Evolutionary conservation across 306 rosid species (phyloP).

Genomic region (Glycine tomentella): DNA sequence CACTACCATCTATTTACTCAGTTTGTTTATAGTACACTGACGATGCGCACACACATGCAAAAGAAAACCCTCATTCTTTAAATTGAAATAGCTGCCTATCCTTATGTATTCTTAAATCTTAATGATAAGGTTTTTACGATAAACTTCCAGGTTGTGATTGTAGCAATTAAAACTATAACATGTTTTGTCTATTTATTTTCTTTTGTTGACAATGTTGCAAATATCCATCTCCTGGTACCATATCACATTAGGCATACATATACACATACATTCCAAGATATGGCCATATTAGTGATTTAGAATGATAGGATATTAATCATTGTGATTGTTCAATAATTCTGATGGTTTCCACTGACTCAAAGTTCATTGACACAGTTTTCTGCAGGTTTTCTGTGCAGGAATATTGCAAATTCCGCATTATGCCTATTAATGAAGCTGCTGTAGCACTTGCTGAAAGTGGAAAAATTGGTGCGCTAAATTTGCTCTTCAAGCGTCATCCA

Average conservation of each 20-base stretch:
- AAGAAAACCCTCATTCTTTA: slow-evolving; percentile 1
- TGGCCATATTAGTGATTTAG: neutral
- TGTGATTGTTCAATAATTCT: slow-evolving; percentile 44
- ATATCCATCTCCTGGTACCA: neutral
- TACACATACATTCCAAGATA: neutral
- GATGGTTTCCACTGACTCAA: slow-evolving; percentile 65
- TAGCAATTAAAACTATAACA: slow-evolving; percentile 24
- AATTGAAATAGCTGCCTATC: slow-evolving; percentile 21
- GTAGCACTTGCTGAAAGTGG: slow-evolving; percentile 86
- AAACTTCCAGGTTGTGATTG: slow-evolving; percentile 12
- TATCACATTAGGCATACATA: slow-evolving; percentile 14
- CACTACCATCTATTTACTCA: slow-evolving; percentile 8
- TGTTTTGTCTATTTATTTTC: slow-evolving; percentile 15
- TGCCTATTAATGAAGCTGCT: slow-evolving; percentile 85
- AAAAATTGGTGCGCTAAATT: slow-evolving; percentile 91
- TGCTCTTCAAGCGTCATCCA: slow-evolving; percentile 89
- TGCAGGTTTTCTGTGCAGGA: slow-evolving; percentile 99
- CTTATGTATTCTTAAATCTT: slow-evolving; percentile 30
- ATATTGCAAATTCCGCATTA: slow-evolving; percentile 77
- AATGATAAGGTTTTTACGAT: slow-evolving; percentile 16
- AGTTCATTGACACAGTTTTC: slow-evolving; percentile 76
- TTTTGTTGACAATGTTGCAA: slow-evolving; percentile 10
- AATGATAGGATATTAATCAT: slow-evolving; percentile 25
- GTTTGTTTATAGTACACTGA: slow-evolving; percentile 12
- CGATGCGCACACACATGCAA: neutral